Base-by-base conservation (phyloP, 2,329 filamentous ascomycete species). In the Claviceps citrina region DNA sequence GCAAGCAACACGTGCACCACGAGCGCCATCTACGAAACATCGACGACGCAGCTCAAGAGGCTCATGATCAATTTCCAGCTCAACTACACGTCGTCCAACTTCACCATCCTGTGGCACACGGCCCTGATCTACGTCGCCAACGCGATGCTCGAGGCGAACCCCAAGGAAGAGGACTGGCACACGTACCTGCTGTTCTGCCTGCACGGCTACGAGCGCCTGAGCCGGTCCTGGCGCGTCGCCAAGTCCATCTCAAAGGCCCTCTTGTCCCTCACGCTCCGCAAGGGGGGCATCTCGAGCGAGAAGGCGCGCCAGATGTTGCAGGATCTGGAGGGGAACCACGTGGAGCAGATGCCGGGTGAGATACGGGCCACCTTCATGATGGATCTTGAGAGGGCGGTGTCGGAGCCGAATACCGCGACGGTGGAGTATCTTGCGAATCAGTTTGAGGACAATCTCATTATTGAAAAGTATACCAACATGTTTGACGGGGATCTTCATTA, bases 51-150 rank as follows among this genome's bases (percentile, higher is more conserved):
- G 33, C 50, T 62, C n/a, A 61, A 61, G 42, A 49, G 49, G 7
- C 50, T 62, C 1, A 47, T 61, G 1, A 39, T 60, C 15, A 46
- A 54, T 19, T 62, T 56, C 42, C 54, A 57, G 0, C 51, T 47
- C 16, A 47, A 52, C 5, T 53, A 57, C 35, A 41, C 42, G 2
- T 53, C 49, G 10, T 58, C 58, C 4, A 48, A 49, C 3, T 55
- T 55, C 37, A 58, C 57, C 1, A 53, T 62, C 1, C 47, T 62
- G 4, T 63, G 57, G 58, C 58, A 62, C 38, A 61, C 52, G 2
- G 58, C 53, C 1, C 46, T 62, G 5, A 51, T 59, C 7, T 62
- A 62, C 38, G 52, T 62, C 1, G 53, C 52, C 8, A 62, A 62
- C 15, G 57, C 54, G 5, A 49, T 60, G 31, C 44, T 61, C 3